Conservation (phyloP, 129 eudicot species). For the Mikania micrantha region DNA sequence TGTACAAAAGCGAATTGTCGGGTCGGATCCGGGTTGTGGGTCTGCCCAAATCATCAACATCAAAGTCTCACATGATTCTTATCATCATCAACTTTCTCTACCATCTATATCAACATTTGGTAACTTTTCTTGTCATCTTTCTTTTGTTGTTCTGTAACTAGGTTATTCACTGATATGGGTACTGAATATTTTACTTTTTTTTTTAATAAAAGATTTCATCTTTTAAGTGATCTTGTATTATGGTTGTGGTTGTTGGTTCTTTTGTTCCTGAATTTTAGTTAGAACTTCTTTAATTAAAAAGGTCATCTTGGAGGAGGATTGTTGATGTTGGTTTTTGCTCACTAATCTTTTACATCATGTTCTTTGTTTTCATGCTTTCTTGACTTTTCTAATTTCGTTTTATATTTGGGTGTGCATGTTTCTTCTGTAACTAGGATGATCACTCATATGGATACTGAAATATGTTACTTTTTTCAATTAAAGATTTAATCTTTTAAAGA, state of each 20-base stretch:
- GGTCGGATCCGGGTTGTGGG: constrained; percentile 26
- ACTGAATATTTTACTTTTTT: background rate
- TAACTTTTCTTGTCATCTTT: constrained; percentile 1
- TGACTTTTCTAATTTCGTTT: too few species aligned
- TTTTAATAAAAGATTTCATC: background rate
- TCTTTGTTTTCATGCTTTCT: too few species aligned
- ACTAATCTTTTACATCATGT: too few species aligned
- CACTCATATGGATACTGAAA: background rate
- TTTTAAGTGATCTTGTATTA: constrained; percentile 8
- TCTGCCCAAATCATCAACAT: constrained; percentile 36
- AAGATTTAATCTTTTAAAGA: background rate
- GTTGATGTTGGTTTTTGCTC: too few species aligned
- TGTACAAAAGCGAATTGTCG: constrained; percentile 45
- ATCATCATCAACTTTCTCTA: constrained; percentile 31
- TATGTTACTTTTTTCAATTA: background rate
- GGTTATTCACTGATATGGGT: background rate
- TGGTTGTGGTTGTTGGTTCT: constrained; percentile 2
- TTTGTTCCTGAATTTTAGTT: background rate
- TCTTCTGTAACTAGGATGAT: background rate
- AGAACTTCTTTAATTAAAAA: background rate
- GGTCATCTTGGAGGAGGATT: too few species aligned
- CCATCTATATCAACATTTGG: constrained; percentile 55
- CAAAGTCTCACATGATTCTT: constrained; percentile 55
- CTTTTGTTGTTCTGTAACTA: background rate
- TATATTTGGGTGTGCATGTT: too few species aligned